A percentile compares a stretch with the other conserved stretches of the same genome.
phyloP scores from a whole-genome alignment of 768 basidiomycete species.

The Boletus rubescentipes region DNA sequence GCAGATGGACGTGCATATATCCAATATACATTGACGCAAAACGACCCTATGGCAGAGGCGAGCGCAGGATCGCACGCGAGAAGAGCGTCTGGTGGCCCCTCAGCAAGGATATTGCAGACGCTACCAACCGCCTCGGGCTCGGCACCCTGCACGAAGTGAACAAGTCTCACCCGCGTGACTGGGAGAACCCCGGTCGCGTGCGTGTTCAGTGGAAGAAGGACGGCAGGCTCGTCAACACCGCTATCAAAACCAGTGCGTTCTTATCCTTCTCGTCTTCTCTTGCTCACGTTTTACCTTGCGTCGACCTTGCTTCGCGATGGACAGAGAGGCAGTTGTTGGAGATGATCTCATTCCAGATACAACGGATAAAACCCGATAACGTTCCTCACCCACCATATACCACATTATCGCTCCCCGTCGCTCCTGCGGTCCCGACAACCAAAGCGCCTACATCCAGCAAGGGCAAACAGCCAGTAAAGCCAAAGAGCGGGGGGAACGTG shows the following conservation, averaged over 20 bases:
- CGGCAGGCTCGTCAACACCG: conserved; percentile 58
- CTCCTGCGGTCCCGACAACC: conserved; percentile 30
- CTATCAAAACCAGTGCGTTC: conserved; percentile 73
- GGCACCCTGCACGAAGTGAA: conserved; percentile 84
- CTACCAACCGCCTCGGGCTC: conserved; percentile 72
- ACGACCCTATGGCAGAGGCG: conserved; percentile 78
- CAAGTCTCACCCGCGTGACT: conserved; percentile 92
- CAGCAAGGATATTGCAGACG: conserved; percentile 89
- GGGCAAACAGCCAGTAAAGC: conserved; percentile 53
- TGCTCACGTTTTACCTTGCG: not conserved
- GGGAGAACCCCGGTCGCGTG: conserved; percentile 97
- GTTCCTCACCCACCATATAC: conserved; percentile 65
- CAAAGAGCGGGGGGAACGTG: conserved; percentile 40
- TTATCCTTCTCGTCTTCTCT: not conserved
- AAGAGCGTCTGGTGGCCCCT: conserved; percentile 94
- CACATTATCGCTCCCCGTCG: conserved; percentile 29
- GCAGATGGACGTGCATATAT: conserved; percentile 93
- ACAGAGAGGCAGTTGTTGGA: conserved; percentile 80
- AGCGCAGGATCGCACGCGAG: conserved; percentile 74
- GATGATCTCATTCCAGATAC: conserved; percentile 71
- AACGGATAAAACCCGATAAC: conserved; percentile 67
- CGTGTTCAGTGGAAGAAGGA: conserved; percentile 91
- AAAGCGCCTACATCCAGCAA: conserved; percentile 36
- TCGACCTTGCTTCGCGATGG: not conserved
- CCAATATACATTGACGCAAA: conserved; percentile 98